Base-by-base conservation (phyloP, 257 asterid species). In the Cruciata laevipes region DNA sequence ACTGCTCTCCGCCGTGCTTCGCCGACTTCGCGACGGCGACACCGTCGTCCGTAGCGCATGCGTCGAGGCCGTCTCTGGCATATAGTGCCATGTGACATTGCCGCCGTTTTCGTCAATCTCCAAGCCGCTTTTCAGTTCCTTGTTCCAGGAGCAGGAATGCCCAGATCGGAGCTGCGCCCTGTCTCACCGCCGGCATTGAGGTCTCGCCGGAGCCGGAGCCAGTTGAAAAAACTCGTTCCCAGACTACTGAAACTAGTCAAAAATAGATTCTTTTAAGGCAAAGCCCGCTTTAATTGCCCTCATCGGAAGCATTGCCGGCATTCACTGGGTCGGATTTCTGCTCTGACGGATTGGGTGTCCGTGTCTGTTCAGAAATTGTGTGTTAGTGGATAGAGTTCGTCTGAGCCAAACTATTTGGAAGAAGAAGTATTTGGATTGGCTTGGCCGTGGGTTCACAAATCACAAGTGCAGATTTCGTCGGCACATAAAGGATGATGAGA, bases 1-100 rank as follows among this genome's bases (percentile, higher is more conserved):
- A 40, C 82, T 91, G 87, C 67, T 89, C 37, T 68, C 90, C 31
- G 58, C 92, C 78, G 87, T 91, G 71, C 76, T 87, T 81, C 93
- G 93, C 73, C 95, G 97, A 69, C 80, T 92, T 4, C 96, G 95
- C 14, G 97, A 92, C 57, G 81, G 88, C 10, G 98, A 92, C 77
- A 74, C 97, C 55, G 80, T 87, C 55, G 93, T 89, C 61, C 87
- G 95, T 25, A 59, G 84, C 11, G 92, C 96, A 81, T 86, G 95
- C 81, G 83, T 87, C 47, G 95, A 86, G 58, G 90, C 98, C 25
- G 70, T 87, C 11, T 61, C 89, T 5, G 82, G 95, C 52, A 81
- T 92, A 55, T 44, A 93, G 31, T 64, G 86, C 0, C 85, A 89
- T 72, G 81, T 89, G 40, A 86, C 82, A 27, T 72, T 80, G 56